Evolutionary conservation across 345 rosid genomes (phyloP).

Genomic region (Combretum micranthum): DNA sequence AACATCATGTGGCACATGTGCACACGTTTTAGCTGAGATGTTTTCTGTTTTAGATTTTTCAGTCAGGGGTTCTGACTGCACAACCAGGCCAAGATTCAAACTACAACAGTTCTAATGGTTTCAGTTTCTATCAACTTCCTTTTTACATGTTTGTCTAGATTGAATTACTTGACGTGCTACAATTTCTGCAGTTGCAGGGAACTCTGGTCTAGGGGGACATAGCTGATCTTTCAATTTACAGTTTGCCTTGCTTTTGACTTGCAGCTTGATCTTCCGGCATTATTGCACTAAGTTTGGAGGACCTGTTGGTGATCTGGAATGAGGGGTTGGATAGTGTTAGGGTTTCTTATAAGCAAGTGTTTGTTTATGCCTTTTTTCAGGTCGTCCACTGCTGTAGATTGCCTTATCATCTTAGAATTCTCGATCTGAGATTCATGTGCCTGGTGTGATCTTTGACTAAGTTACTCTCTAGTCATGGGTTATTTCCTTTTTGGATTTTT

Average conservation of each 20-base stretch:
- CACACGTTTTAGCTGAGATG: background rate
- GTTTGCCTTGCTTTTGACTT: constrained; percentile 28
- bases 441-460: too few relatives aligned
- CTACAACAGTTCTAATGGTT: constrained; percentile 14
- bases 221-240: constrained; percentile 15
- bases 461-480: too few relatives aligned
- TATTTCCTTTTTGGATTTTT: too few relatives aligned
- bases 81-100: constrained; percentile 15
- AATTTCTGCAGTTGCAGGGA: constrained; percentile 48
- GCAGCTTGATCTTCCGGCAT: constrained; percentile 19
- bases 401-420: too few relatives aligned
- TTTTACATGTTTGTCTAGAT: background rate
- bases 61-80: constrained; percentile 22
- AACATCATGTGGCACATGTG: background rate
- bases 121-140: constrained; percentile 13
- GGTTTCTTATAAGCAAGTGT: too few relatives aligned
- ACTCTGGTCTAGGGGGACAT: constrained; percentile 27
- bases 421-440: too few relatives aligned
- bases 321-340: too few relatives aligned
- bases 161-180: background rate
- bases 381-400: too few relatives aligned
- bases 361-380: too few relatives aligned
- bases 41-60: constrained; percentile 10
- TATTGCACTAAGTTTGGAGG: background rate
- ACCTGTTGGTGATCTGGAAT: background rate